A percentile compares a stretch with the other conserved stretches of the same genome.
Conservation (phyloP, 1,139 yeast species). For the Kodamaea sp. region DNA sequence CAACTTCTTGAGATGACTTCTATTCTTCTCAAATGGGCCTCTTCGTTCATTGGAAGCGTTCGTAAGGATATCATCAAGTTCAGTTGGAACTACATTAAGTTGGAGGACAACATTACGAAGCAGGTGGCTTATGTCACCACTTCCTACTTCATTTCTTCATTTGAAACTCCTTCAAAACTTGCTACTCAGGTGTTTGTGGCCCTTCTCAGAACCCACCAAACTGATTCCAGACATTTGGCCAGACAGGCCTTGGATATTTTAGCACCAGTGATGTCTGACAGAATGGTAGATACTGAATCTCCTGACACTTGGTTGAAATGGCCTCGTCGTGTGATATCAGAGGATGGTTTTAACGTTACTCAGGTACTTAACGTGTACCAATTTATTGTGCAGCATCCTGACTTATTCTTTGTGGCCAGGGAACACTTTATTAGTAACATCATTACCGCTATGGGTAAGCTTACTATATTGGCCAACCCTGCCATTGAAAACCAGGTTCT, state of each 20-base stretch:
- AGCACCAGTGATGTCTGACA: conserved; percentile 83
- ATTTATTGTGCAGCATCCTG: conserved; percentile 84
- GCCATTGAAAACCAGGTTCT: conserved; percentile 79
- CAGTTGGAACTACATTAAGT: conserved; percentile 89
- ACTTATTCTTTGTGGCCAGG: conserved; percentile 79
- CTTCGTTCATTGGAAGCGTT: conserved; percentile 59
- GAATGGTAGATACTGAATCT: conserved; percentile 55
- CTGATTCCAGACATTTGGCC: conserved; percentile 81
- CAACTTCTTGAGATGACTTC: conserved; percentile 84
- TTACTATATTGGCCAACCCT: conserved; percentile 79
- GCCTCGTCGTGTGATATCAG: conserved; percentile 91
- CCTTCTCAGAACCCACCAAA: conserved; percentile 77
- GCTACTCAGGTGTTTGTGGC: conserved; percentile 94
- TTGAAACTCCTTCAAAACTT: conserved; percentile 85
- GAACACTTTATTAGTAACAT: conserved; percentile 89
- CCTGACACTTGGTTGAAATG: conserved; percentile 86
- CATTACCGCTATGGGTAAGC: conserved; percentile 92
- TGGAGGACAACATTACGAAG: conserved; percentile 87
- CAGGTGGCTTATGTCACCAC: conserved; percentile 93
- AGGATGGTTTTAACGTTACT: conserved; percentile 80
- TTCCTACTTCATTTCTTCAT: conserved; percentile 81
- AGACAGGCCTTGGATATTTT: conserved; percentile 84
- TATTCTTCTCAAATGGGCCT: conserved; percentile 68
- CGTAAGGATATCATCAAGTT: conserved; percentile 89
- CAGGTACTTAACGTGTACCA: conserved; percentile 89